Evolutionary conservation across 768 basidiomycete species (phyloP), one percentile per base, ranked within the genome.

Genomic region (Rhizopogon vesiculosus): DNA sequence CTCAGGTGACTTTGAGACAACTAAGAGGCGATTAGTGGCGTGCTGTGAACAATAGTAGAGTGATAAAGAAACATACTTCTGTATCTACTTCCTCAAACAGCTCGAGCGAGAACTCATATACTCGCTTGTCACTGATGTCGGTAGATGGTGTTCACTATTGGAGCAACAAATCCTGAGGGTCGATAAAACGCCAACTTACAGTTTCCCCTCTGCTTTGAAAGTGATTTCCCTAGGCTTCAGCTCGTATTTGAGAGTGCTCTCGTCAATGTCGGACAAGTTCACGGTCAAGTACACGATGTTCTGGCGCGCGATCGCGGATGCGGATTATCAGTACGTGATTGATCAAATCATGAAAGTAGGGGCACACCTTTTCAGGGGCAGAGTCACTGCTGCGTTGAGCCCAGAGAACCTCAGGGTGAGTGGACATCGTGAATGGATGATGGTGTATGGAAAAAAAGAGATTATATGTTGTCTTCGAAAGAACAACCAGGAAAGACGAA

Each of bases 381-480:
- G 76, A 64, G 15, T 71, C 79, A 41, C 84, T 89, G 77, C 87
- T 91, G 63, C 96, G 85, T 74, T 98, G 95, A 45, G 96, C 95
- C 93, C 95, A 98, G 2, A 94, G 80, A 38, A 96, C 78, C 74
- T 97, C 93, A 39, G 95, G 95, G 71, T 93, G 91, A 16, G 57
- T 63, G 31, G 76, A 25, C 79, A 79, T 80, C 56, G 59, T 44
- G 52, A 59, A 22, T 59, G 39, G 60, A 54, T 59, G 62, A 42
- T 48, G 45, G 42, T 31, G 56, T 53, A 58, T 9, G 59, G 53
- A 29, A 54, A 50, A 25, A 19, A 16, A 29, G 33, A 51, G 19
- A 19, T 59, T 38, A 58, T 53, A 62, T 40, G 49, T 53, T 13
- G 29, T n/a, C 52, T 64, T 70, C 53, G 8, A 7, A 33, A 33